Evolutionary conservation across 2,329 filamentous ascomycete genomes (phyloP), one percentile per base, ranked within the genome.

Genomic region (Sporothrix luriei): DNA sequence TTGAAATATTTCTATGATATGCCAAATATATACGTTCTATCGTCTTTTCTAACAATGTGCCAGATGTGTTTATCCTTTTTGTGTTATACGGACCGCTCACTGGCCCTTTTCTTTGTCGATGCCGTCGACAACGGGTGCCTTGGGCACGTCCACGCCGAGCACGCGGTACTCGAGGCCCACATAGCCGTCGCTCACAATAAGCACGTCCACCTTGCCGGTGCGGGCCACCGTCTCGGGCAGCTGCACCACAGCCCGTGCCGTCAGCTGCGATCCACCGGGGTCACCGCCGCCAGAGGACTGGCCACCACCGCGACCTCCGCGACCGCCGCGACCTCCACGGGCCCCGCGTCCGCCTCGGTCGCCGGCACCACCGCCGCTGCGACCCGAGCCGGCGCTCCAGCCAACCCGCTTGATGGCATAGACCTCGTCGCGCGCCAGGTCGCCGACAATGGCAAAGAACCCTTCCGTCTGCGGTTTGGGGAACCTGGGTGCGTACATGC

Each of bases 381-480:
- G n/a, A 13, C 49, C 19, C 1, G 21, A 19, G 19, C 79, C 78
- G 1, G 29, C 71, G 62, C 76, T 78, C 94, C 95, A 98, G 1
- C 89, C 90, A 0, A 95, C 87, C 40, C 95, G 84, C 84, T 97
- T 98, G 72, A 99, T 83, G 2, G 91, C 94, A 4, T 97, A 79
- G 51, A 98, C 84, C 74, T 97, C 92, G 71, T 94, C 92, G 7
- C 81, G 85, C 0, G 82, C 82, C 2, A 86, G 76, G 74, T 91
- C 88, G 7, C 88, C 90, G 0, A 97, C 85, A 26, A 98, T 77
- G 16, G 95, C 87, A 78, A 99, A 98, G 86, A 90, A 98, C 0
- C 94, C 94, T 76, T 99, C 95, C 0, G 89, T 95, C 79, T 99
- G 95, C 19, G 93, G 89, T 80, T 99, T 99, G 0, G 94, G 94